Conservation (phyloP, 148 eudicot species). For the Silene conica region DNA sequence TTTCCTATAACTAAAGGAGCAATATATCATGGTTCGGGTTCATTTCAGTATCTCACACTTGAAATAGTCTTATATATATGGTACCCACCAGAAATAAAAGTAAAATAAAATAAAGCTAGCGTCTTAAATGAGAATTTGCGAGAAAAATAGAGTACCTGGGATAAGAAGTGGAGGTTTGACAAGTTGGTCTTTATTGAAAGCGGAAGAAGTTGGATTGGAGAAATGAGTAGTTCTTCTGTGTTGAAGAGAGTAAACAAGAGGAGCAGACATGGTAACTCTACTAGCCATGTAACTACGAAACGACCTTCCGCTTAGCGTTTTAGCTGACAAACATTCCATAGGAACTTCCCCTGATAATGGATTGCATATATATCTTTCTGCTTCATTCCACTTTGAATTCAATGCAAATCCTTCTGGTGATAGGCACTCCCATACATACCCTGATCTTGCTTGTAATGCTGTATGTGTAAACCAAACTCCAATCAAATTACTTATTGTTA, state of each 20-base stretch:
- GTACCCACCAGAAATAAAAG: no score
- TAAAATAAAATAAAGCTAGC: no score
- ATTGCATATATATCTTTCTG: conserved; percentile 87
- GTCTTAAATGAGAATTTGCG: not conserved
- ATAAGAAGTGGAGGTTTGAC: conserved; percentile 10
- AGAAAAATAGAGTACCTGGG: conserved; percentile 13
- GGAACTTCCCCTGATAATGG: conserved; percentile 93
- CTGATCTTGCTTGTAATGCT: conserved; percentile 85
- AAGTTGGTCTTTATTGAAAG: conserved; percentile 19
- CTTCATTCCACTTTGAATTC: conserved; percentile 93
- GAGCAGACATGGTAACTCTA: conserved; percentile 86
- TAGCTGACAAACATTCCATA: conserved; percentile 85
- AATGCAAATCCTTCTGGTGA: conserved; percentile 75
- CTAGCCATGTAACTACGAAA: conserved; percentile 43
- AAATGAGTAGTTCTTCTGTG: conserved; percentile 16
- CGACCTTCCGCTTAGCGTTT: conserved; percentile 71
- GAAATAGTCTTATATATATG: no score
- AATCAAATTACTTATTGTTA: no score
- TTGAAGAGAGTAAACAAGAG: conserved; percentile 56
- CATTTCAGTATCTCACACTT: no score
- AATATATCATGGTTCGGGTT: no score
- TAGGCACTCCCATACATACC: conserved; percentile 64
- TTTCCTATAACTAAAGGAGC: no score
- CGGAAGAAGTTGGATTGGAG: not conserved
- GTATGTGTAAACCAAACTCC: conserved; percentile 6